Conservation (phyloP, 257 asterid genomes). For the Solanum rostratum region DNA sequence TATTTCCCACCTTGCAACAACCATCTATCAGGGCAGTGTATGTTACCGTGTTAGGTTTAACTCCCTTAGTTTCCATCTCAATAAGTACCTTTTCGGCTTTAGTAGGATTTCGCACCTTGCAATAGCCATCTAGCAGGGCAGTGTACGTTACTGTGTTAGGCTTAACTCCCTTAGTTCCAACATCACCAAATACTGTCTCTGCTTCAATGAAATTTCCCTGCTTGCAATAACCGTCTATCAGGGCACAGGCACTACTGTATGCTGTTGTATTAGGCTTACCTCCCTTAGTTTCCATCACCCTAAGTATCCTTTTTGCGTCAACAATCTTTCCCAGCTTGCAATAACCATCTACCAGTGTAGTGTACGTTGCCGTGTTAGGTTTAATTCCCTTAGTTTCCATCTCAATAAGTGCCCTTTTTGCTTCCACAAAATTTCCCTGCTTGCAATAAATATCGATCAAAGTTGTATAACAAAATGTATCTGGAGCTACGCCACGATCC, state of each 20-base stretch:
- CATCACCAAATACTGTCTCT: neutral
- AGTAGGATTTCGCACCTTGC: constrained; percentile 36
- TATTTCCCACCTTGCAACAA: constrained; percentile 16
- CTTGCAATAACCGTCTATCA: neutral
- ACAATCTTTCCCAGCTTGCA: neutral
- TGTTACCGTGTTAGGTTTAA: constrained; percentile 14
- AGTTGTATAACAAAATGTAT: constrained; percentile 22
- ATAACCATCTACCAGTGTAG: neutral
- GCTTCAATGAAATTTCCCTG: neutral
- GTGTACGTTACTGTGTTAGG: constrained; percentile 30
- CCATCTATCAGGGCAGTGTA: constrained; percentile 21
- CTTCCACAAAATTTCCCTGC: constrained; percentile 65
- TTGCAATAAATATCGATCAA: constrained; percentile 54
- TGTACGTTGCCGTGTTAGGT: constrained; percentile 14
- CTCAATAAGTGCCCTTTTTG: constrained; percentile 11
- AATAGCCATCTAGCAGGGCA: constrained; percentile 44
- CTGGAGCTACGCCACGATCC: constrained; percentile 40
- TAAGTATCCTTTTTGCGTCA: neutral
- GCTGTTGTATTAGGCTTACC: neutral
- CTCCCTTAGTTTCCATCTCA: constrained; percentile 18
- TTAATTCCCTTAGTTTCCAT: constrained; percentile 21
- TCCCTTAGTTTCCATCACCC: neutral
- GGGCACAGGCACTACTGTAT: neutral
- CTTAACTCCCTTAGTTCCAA: constrained; percentile 16
- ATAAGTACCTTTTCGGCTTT: constrained; percentile 17